Base-by-base conservation (phyloP, 208 protist species). In the Acanthamoeba triangularis region DNA sequence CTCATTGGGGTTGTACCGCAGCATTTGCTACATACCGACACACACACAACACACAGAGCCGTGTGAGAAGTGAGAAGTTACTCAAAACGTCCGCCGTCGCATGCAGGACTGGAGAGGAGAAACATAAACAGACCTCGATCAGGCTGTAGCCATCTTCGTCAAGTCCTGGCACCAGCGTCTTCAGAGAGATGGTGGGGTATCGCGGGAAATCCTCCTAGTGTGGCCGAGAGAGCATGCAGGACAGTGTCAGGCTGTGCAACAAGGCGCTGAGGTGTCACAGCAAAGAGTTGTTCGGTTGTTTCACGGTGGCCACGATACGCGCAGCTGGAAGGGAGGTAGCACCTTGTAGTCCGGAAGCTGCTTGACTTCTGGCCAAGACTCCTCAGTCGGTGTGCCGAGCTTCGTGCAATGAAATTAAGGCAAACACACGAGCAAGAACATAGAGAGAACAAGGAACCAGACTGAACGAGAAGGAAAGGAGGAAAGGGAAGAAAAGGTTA, bases 361-460 rank as follows among this genome's bases (percentile, higher is more conserved):
- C 30, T 33, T 85, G 41, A 91, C 37, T 37, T 52, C 95, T 41
- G 94, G 88, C 63, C 69, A 95, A 11, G 35, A 33, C 35, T 92
- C 90, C 33, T 95, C 88, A 5, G 25, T 95, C 25, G 93, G 92
- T 13, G 92, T 96, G 41, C 95, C 93, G 7, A 96, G 52, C 72
- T 65, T 80, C 37, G 35, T 96, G 30, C 30, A 33, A 96, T 96
- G 13, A 30, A 47, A 35, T 90, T 91, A 95, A 63, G 82, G 35
- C 67, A 25, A 96, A 95, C 1, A 56, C 59, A 41, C 7, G 1
- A 69, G 10, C 18, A 30, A 28, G 90, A 20, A 41, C 98, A 96
- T 87, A 98, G 98, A 95, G 7, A 28, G 82, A 25, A 35, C 47
- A 69, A 23, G 61, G 10, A 11, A 56, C n/a, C 37, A 6, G 33